phyloP scores from a whole-genome alignment of 257 asterid genomes.

The Paulownia fortunei region DNA sequence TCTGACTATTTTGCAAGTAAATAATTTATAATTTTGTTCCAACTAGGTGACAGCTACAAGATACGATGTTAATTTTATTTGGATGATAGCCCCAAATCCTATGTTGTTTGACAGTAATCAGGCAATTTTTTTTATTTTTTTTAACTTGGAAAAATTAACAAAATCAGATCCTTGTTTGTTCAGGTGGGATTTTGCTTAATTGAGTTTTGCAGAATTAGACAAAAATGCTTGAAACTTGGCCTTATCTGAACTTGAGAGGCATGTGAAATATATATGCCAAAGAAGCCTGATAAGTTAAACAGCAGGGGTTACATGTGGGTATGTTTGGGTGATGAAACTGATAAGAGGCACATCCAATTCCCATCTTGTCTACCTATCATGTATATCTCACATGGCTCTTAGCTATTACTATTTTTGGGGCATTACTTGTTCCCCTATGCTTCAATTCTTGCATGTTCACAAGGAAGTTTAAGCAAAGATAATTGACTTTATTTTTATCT shows the following conservation, averaged over 20 bases:
- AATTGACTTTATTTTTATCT: too few relatives aligned
- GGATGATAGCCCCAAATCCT: constrained; percentile 21
- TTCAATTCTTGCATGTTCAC: not conserved
- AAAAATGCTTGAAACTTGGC: constrained; percentile 21
- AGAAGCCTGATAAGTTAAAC: not conserved
- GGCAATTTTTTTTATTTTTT: not conserved
- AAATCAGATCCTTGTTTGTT: constrained; percentile 8
- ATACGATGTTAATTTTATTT: constrained; percentile 34
- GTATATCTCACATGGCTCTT: not conserved
- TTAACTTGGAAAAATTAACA: not conserved
- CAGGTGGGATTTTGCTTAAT: constrained; percentile 27
- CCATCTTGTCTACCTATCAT: constrained; percentile 3
- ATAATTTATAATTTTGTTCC: constrained; percentile 16
- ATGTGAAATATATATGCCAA: not conserved
- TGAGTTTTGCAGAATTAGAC: not conserved
- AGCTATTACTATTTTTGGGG: not conserved
- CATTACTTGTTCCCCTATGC: not conserved
- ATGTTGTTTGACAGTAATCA: constrained; percentile 12
- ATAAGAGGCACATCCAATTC: constrained; percentile 34
- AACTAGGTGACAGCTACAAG: constrained; percentile 42
- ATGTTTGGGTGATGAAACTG: constrained; percentile 31
- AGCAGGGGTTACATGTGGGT: constrained; percentile 27
- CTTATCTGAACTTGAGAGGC: not conserved
- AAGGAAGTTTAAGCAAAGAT: too few relatives aligned
- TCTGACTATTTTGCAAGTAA: not conserved